Evolutionary conservation across 345 rosid genomes (phyloP).

Genomic region (Linum trigynum): DNA sequence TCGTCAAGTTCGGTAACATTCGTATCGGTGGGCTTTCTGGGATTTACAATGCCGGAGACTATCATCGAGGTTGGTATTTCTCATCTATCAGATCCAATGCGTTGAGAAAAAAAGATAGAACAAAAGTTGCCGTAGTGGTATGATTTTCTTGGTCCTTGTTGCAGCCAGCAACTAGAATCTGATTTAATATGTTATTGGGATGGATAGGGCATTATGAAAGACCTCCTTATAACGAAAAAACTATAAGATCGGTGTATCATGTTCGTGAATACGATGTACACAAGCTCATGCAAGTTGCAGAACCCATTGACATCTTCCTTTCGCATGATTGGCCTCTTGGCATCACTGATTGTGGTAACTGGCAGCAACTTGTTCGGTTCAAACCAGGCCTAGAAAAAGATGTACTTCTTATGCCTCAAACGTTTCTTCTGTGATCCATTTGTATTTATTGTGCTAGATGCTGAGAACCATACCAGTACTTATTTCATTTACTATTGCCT

Average conservation of each 20-base stretch:
- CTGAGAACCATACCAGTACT: background rate
- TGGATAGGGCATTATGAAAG: conserved; percentile 74
- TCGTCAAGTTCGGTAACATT: conserved; percentile 70
- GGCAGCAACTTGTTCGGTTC: conserved; percentile 43
- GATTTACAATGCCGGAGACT: conserved; percentile 57
- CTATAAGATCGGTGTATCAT: conserved; percentile 71
- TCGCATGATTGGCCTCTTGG: conserved; percentile 98
- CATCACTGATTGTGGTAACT: conserved; percentile 71
- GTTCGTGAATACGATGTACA: conserved; percentile 88
- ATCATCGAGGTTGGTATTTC: conserved; percentile 41
- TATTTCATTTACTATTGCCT: background rate
- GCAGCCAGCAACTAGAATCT: background rate
- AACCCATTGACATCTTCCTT: conserved; percentile 79
- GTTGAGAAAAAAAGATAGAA: background rate
- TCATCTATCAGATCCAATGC: background rate
- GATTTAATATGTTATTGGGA: background rate
- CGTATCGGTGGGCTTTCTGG: conserved; percentile 93
- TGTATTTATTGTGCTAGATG: background rate
- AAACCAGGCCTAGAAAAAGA: conserved; percentile 57
- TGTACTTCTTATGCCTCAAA: conserved; percentile 27
- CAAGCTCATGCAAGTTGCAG: conserved; percentile 72
- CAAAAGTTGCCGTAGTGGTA: background rate
- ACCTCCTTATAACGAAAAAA: conserved; percentile 61
- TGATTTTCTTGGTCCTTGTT: background rate
- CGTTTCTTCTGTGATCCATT: background rate